Evolutionary conservation across 345 rosid genomes (phyloP).

Genomic region (Punica granatum): DNA sequence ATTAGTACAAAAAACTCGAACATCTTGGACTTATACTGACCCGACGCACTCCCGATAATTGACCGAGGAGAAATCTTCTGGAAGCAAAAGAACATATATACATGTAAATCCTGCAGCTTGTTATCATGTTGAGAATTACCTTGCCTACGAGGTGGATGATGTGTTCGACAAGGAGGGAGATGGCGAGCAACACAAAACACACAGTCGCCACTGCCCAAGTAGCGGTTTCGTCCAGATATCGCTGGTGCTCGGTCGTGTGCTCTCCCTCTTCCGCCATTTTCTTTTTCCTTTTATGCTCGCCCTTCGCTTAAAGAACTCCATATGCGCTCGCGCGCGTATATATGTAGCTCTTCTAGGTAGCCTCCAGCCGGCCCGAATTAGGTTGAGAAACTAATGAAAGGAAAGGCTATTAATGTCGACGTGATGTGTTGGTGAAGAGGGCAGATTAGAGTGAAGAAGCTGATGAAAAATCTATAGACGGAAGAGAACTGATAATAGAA

Average conservation of each 20-base stretch:
- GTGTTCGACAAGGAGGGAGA: constrained; percentile 70
- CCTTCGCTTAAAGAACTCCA: neutral
- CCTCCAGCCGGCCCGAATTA: neutral
- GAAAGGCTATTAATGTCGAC: neutral
- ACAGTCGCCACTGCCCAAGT: constrained; percentile 95
- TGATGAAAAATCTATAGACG: neutral
- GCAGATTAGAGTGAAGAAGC: too few relatives aligned
- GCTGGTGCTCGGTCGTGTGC: too few relatives aligned
- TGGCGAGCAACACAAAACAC: constrained; percentile 52
- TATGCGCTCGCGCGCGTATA: too few relatives aligned
- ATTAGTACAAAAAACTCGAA: too few relatives aligned
- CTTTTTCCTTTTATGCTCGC: neutral
- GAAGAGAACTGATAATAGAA: neutral
- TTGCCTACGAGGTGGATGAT: constrained; percentile 37
- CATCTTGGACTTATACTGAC: too few relatives aligned
- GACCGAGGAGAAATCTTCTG: too few relatives aligned
- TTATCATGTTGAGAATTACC: constrained; percentile 2
- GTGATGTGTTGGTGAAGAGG: too few relatives aligned
- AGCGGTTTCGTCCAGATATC: constrained; percentile 58
- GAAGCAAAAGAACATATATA: neutral
- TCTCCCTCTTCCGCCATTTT: neutral
- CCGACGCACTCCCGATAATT: too few relatives aligned
- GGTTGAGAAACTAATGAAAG: neutral
- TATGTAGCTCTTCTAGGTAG: too few relatives aligned
- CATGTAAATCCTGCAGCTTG: neutral